Evolutionary conservation across 495 filamentous ascomycete genomes (phyloP).

Genomic region (Penicillium longicatenatum): DNA sequence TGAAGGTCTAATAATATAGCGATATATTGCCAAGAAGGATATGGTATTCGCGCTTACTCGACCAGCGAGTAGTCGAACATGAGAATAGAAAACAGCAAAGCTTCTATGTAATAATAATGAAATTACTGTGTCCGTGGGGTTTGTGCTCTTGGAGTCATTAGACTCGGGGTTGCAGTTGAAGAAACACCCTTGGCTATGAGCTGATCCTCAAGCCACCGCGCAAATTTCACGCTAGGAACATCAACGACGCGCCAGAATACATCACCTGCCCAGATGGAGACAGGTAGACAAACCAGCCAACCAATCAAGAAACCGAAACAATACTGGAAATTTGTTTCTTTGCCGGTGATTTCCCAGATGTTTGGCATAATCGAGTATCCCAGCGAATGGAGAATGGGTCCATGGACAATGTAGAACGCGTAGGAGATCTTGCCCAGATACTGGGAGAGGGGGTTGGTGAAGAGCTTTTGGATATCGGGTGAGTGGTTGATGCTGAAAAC

Average conservation of each 20-base stretch:
- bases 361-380: constrained; percentile 52
- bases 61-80: neutral
- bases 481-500: constrained; percentile 59
- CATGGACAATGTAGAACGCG: constrained; percentile 67
- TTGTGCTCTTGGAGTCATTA: constrained; percentile 10
- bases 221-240: constrained; percentile 57
- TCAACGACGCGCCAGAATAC: constrained; percentile 62
- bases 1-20: too few relatives aligned
- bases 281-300: constrained; percentile 49
- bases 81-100: neutral
- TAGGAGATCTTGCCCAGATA: constrained; percentile 66
- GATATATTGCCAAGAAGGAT: neutral
- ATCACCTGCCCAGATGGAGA: constrained; percentile 60
- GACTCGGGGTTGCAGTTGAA: constrained; percentile 7
- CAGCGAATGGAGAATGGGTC: constrained; percentile 54
- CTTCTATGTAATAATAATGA: neutral
- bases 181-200: constrained; percentile 28
- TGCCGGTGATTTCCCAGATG: constrained; percentile 56
- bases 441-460: constrained; percentile 57
- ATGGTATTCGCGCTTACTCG: neutral
- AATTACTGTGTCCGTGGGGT: constrained; percentile 8
- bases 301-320: constrained; percentile 53
- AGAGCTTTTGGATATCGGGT: constrained; percentile 52
- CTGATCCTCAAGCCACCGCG: constrained; percentile 52
- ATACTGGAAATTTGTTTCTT: constrained; percentile 52